Evolutionary conservation across 2,329 filamentous ascomycete species (phyloP), one percentile per base, ranked within the genome.

Genomic region (Aspergillus sp.): DNA sequence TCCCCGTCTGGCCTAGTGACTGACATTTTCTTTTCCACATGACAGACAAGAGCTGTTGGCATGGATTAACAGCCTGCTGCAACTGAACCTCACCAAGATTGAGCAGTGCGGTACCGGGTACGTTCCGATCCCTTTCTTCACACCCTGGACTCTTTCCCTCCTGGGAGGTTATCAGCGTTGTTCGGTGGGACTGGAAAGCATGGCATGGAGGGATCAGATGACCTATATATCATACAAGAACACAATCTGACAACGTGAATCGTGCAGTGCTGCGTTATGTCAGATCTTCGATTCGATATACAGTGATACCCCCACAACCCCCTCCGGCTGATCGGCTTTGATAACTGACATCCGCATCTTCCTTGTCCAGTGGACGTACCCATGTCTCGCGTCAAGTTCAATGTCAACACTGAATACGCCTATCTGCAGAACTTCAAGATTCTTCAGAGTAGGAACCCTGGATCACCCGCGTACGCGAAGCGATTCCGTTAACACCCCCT

Each of bases 81-180:
- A 96, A 79, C 87, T 99, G 68, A 99, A 97, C 79, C 86, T 99
- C 67, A 97, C 89, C 67, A 97, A 96, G 78, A 90, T 99, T 72
- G 94, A 99, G 79, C 94, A 99, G 82, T 97, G 93, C 74, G 94
- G 94, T 73, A 97, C 93, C 69, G 94, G 93, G 93, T 97, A 86
- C 65, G 81, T 59, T 57, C 47, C 14, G 16, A 19, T 22, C 52
- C 53, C 43, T 48, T 55, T 49, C 33, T 38, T 22, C 43, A 22
- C 47, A 33, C 42, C 47, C 45, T 8, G 1, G 43, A 20, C 30
- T 19, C 36, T 24, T 38, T 49, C 32, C 38, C 33, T 41, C 13
- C 19, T 11, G 46, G 16, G 40, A 42, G 40, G n/a, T 3, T 38
- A 38, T 22, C 35, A 17, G 13, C 14, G 14, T 38, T 38, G 35